Conservation (phyloP, 2,329 filamentous ascomycete species). For the Zymoseptoria ardabiliae region DNA sequence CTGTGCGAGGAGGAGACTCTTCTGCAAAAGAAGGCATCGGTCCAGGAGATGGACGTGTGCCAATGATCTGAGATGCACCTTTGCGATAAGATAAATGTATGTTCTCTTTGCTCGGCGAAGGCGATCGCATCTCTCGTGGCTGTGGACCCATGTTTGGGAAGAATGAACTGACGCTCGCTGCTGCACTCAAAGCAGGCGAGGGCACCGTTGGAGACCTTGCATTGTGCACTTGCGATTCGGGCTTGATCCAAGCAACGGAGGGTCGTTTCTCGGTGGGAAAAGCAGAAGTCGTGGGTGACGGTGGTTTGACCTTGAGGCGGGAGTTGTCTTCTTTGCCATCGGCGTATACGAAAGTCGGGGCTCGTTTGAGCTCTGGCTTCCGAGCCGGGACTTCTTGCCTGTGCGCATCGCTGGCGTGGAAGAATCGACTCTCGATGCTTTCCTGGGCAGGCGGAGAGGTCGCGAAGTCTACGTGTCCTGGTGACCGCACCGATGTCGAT, state of each 20-base stretch:
- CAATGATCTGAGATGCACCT: conserved; percentile 42
- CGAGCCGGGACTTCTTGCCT: conserved; percentile 24
- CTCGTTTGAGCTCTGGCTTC: conserved; percentile 37
- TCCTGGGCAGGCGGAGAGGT: conserved; percentile 10
- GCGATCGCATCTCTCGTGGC: conserved; percentile 28
- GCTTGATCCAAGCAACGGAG: conserved; percentile 16
- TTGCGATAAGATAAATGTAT: conserved; percentile 45
- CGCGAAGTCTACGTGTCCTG: conserved; percentile 26
- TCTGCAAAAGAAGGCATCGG: background rate
- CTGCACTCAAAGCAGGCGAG: conserved; percentile 27
- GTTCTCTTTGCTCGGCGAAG: conserved; percentile 41
- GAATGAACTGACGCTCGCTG: conserved; percentile 26
- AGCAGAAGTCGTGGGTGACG: conserved; percentile 33
- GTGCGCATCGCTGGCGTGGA: conserved; percentile 74
- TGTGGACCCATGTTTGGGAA: conserved; percentile 21
- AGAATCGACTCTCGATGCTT: conserved; percentile 62
- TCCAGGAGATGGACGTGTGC: conserved; percentile 22
- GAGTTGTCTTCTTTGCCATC: conserved; percentile 40
- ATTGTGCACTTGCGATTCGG: conserved; percentile 8
- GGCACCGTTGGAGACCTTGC: conserved; percentile 25
- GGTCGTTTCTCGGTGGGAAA: conserved; percentile 18
- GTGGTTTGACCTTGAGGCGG: conserved; percentile 31
- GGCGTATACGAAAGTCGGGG: conserved; percentile 45
- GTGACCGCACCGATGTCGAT: conserved; percentile 31
- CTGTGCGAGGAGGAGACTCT: background rate